Percentiles rank a stretch among this genome's conserved stretches.
phyloP scores from a whole-genome alignment of 768 basidiomycete species.

The Auricularia cornea region DNA sequence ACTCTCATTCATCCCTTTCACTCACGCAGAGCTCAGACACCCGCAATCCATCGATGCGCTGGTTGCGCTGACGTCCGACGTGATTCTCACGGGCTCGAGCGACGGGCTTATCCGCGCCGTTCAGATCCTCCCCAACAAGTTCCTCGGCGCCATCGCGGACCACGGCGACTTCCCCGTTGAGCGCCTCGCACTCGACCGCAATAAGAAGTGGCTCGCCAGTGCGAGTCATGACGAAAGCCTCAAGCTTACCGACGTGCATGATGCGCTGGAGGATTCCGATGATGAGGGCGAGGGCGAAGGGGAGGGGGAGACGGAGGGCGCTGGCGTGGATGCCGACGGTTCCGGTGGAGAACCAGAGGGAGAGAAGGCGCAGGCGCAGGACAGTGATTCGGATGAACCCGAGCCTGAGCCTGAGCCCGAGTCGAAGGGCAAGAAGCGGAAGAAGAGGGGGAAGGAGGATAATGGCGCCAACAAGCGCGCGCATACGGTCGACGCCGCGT shows the following conservation, averaged over 20 bases:
- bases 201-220: conserved; percentile 77
- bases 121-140: conserved; percentile 78
- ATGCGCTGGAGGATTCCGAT: conserved; percentile 56
- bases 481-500: neutral
- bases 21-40: conserved; percentile 44
- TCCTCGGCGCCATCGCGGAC: conserved; percentile 83
- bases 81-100: conserved; percentile 83
- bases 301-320: neutral
- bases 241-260: conserved; percentile 76
- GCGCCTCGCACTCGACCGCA: conserved; percentile 59
- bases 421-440: neutral
- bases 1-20: conserved; percentile 8
- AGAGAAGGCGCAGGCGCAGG: neutral
- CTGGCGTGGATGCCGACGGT: neutral
- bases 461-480: neutral
- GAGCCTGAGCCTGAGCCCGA: neutral
- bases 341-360: neutral
- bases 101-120: conserved; percentile 86
- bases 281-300: conserved; percentile 21
- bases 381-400: neutral
- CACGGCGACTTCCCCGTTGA: conserved; percentile 92
- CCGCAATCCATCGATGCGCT: conserved; percentile 87
- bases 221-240: conserved; percentile 84
- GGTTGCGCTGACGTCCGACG: conserved; percentile 58
- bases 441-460: neutral